These are phyloP conservation scores for Aspergillus luchuensis DNA, from an alignment of 2,329 filamentous ascomycete genomes.

Conservation along the genomic window DNA sequence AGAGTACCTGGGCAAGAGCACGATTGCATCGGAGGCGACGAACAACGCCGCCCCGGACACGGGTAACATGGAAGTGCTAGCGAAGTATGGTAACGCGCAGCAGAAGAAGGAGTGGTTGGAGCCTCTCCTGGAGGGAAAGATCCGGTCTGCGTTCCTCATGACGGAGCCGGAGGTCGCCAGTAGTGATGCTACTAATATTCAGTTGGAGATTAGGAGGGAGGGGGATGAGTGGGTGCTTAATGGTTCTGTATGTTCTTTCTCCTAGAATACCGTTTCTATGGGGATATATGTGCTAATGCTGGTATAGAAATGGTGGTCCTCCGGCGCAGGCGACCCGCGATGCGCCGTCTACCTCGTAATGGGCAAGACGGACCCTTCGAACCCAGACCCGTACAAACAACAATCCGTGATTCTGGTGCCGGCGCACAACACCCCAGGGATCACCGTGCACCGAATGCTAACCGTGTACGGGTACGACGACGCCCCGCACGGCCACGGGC, in stretches of 20 bases:
- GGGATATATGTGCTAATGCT: no score
- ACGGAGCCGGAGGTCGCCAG: conserved; percentile 87
- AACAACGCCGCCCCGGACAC: conserved; percentile 92
- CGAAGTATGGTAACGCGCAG: conserved; percentile 82
- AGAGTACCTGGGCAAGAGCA: conserved; percentile 87
- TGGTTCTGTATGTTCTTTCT: conserved; percentile 73
- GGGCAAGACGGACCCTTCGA: conserved; percentile 81
- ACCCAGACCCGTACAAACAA: conserved; percentile 79
- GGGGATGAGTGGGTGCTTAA: conserved; percentile 90
- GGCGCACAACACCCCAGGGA: conserved; percentile 69
- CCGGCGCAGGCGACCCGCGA: conserved; percentile 86
- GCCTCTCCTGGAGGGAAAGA: conserved; percentile 79
- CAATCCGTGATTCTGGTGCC: conserved; percentile 93
- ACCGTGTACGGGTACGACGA: conserved; percentile 95
- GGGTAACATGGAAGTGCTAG: conserved; percentile 92
- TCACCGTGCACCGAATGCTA: conserved; percentile 93
- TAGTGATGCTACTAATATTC: conserved; percentile 90
- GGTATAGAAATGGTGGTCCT: conserved; percentile 95
- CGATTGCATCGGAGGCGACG: conserved; percentile 78
- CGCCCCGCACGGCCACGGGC: conserved; percentile 95
- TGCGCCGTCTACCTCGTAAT: conserved; percentile 96
- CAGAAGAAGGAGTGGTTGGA: conserved; percentile 84
- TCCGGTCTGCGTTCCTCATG: conserved; percentile 90
- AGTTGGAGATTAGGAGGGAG: conserved; percentile 77
- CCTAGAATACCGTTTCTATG: no score